phyloP scores from a whole-genome alignment of 1,284 basidiomycete genomes.

The Salmacisia buchloeana region DNA sequence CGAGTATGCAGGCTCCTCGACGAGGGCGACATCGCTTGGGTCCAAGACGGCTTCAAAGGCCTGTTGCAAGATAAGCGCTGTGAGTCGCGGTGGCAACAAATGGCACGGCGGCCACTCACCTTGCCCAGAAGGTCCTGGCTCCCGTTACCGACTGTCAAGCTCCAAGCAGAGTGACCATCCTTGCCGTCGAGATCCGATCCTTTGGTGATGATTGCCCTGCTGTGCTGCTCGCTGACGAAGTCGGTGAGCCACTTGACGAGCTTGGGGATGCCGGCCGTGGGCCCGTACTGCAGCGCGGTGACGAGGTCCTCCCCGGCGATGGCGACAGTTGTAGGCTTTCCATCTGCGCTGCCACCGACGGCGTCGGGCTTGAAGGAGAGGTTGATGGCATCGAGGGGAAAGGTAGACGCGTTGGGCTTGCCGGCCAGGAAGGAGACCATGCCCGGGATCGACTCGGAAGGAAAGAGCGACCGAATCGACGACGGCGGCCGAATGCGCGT shows the following conservation, averaged over 20 bases:
- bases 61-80: conserved; percentile 24
- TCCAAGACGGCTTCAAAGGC: conserved; percentile 63
- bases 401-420: conserved; percentile 76
- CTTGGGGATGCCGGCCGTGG: conserved; percentile 65
- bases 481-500: conserved; percentile 12
- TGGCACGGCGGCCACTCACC: not conserved
- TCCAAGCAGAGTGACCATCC: conserved; percentile 56
- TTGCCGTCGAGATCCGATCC: not conserved
- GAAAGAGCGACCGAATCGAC: conserved; percentile 63
- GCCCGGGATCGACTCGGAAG: conserved; percentile 69
- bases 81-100: not conserved
- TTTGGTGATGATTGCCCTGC: conserved; percentile 55
- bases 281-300: conserved; percentile 55
- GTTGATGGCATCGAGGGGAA: conserved; percentile 75
- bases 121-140: conserved; percentile 85
- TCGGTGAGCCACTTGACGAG: conserved; percentile 62
- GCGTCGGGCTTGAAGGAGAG: conserved; percentile 54
- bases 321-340: conserved; percentile 27
- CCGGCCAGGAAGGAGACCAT: conserved; percentile 69
- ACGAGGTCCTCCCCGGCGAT: conserved; percentile 48
- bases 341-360: conserved; percentile 19
- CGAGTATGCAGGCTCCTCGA: conserved; percentile 82
- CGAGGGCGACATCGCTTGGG: conserved; percentile 72
- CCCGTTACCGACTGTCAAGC: conserved; percentile 70
- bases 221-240: conserved; percentile 60